Percentiles rank a stretch among this genome's conserved stretches.
These are phyloP conservation scores for Chloroidium sp. DNA, from an alignment of 163 green algal species.

Conservation along the genomic window DNA sequence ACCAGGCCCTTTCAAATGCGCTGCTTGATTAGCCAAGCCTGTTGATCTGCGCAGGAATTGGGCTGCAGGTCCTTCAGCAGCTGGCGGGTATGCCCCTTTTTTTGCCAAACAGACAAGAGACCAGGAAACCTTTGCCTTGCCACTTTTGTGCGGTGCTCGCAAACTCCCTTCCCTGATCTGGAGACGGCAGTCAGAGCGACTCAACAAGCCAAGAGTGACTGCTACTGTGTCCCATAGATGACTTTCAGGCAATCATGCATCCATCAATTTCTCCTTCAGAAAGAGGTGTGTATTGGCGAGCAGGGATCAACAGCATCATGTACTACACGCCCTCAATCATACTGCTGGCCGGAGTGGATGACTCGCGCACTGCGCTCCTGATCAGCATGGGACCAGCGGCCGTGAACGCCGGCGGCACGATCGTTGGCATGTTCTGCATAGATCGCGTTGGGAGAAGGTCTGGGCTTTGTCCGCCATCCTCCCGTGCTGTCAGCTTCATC, in stretches of 20 bases:
- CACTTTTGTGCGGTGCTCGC: too few relatives aligned
- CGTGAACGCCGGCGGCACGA: constrained; percentile 52
- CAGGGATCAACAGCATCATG: constrained; percentile 6
- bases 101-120: too few relatives aligned
- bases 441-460: constrained; percentile 27
- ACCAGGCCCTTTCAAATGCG: too few relatives aligned
- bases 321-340: constrained; percentile 66
- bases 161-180: too few relatives aligned
- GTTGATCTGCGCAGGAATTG: constrained; percentile 26
- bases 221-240: too few relatives aligned
- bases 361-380: constrained; percentile 47
- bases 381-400: constrained; percentile 42
- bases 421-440: constrained; percentile 33
- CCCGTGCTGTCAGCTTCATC: background rate
- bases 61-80: constrained; percentile 64
- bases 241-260: too few relatives aligned
- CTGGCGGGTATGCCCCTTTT: constrained; percentile 37
- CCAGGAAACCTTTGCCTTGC: too few relatives aligned
- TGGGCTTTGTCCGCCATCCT: background rate
- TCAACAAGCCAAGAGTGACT: too few relatives aligned
- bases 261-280: constrained; percentile 46
- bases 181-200: too few relatives aligned
- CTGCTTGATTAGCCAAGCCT: too few relatives aligned
- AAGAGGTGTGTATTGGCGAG: constrained; percentile 18
- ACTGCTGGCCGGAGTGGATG: constrained; percentile 48